Conservation (phyloP, 2,329 filamentous ascomycete species). For the Incumbomyces delicatus region DNA sequence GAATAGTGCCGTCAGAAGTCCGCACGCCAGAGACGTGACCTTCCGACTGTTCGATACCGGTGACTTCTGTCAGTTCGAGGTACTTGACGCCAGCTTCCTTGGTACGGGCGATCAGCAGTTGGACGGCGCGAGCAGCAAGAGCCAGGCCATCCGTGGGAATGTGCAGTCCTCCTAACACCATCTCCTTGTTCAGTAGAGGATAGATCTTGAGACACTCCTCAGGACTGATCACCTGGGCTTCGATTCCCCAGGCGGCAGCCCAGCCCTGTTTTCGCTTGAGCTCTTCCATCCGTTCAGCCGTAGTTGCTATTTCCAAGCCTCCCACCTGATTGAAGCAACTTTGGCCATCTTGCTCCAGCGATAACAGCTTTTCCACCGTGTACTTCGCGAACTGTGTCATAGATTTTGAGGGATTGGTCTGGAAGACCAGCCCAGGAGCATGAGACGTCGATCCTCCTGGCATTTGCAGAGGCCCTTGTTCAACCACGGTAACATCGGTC, state of each 20-base stretch:
- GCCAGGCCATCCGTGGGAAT: conserved; percentile 54
- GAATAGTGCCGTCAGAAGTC: conserved; percentile 40
- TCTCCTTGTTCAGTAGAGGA: conserved; percentile 43
- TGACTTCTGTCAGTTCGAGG: conserved; percentile 47
- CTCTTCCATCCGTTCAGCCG: conserved; percentile 48
- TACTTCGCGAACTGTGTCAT: conserved; percentile 53
- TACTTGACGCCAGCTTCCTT: conserved; percentile 50
- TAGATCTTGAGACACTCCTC: conserved; percentile 47
- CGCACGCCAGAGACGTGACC: conserved; percentile 48
- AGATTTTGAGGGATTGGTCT: conserved; percentile 38
- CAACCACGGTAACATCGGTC: conserved; percentile 54
- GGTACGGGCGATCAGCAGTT: conserved; percentile 51
- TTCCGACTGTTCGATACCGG: conserved; percentile 42
- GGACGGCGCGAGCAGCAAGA: conserved; percentile 51
- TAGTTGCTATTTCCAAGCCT: conserved; percentile 54
- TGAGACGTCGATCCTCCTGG: conserved; percentile 58
- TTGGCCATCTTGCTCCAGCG: conserved; percentile 40
- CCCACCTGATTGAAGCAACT: conserved; percentile 53
- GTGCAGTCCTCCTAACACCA: conserved; percentile 49
- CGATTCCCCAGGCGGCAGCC: conserved; percentile 52
- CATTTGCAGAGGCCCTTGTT: conserved; percentile 53
- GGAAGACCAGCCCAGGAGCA: conserved; percentile 55
- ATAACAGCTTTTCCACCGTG: conserved; percentile 51
- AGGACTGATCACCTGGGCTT: conserved; percentile 41
- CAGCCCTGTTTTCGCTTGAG: conserved; percentile 54